phyloP scores from a whole-genome alignment of 345 rosid genomes.

The Salix dunnii region DNA sequence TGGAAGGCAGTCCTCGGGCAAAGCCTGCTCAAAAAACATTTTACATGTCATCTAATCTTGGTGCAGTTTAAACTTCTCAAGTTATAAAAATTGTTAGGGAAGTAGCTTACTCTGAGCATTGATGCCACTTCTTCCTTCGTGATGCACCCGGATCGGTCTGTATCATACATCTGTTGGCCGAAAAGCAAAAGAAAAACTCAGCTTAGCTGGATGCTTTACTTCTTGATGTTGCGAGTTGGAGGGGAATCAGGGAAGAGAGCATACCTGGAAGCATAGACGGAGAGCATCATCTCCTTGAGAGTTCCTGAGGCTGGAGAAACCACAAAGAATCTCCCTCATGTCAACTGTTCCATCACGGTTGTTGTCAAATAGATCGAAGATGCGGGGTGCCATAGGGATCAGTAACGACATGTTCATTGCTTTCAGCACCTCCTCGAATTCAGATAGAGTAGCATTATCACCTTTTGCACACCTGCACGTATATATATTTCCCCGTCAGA shows the following conservation, averaged over 20 bases:
- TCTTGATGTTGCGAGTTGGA: not conserved
- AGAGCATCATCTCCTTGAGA: slow-evolving; percentile 67
- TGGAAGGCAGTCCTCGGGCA: slow-evolving; percentile 70
- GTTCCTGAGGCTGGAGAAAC: slow-evolving; percentile 62
- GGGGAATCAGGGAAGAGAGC: not conserved
- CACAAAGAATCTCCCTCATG: slow-evolving; percentile 64
- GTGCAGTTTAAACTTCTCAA: not conserved
- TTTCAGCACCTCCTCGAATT: slow-evolving; percentile 58
- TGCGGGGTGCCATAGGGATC: slow-evolving; percentile 54
- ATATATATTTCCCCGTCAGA: not conserved
- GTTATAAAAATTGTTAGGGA: not conserved
- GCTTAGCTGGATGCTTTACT: not conserved
- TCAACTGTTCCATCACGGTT: slow-evolving; percentile 63
- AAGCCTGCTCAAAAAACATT: slow-evolving; percentile 35
- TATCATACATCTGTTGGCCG: slow-evolving; percentile 54
- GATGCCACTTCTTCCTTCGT: slow-evolving; percentile 70
- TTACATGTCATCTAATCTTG: not conserved
- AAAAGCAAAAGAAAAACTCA: not conserved
- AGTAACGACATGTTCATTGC: slow-evolving; percentile 63
- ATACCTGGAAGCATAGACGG: slow-evolving; percentile 58
- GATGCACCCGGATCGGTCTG: slow-evolving; percentile 65
- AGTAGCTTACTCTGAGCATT: slow-evolving; percentile 46
- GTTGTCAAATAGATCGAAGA: slow-evolving; percentile 57
- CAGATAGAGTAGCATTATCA: slow-evolving; percentile 55
- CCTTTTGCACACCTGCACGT: slow-evolving; percentile 53